phyloP scores from a whole-genome alignment of 768 basidiomycete species.

The Lactifluus volemus region DNA sequence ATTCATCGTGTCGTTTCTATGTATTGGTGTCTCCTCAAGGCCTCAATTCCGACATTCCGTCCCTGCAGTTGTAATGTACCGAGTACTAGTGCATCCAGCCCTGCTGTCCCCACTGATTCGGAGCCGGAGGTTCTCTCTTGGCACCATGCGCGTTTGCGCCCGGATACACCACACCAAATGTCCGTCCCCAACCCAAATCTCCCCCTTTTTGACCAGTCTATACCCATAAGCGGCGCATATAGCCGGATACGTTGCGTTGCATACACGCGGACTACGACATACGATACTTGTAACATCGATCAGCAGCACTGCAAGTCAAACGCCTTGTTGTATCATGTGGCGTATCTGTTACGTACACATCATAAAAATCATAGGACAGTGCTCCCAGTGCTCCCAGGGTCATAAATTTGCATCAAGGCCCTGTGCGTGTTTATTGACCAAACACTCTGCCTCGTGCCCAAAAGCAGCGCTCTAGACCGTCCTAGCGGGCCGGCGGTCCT shows the following conservation, averaged over 20 bases:
- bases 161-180: neutral
- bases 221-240: neutral
- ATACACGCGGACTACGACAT: neutral
- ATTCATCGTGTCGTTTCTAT: too few species aligned
- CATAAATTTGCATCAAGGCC: neutral
- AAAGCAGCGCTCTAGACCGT: too few species aligned
- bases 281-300: neutral
- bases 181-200: neutral
- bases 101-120: neutral
- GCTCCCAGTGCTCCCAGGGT: neutral
- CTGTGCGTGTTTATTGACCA: too few species aligned
- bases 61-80: neutral
- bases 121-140: neutral
- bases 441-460: too few species aligned
- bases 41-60: neutral
- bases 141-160: neutral
- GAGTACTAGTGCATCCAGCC: neutral
- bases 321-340: neutral
- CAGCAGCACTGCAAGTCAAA: neutral
- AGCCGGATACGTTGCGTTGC: neutral
- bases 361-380: neutral
- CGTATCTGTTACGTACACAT: neutral
- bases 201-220: neutral
- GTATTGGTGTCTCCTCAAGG: too few species aligned
- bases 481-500: neutral